Conservation (phyloP, 331 rosid species). For the Malus hybrid region DNA sequence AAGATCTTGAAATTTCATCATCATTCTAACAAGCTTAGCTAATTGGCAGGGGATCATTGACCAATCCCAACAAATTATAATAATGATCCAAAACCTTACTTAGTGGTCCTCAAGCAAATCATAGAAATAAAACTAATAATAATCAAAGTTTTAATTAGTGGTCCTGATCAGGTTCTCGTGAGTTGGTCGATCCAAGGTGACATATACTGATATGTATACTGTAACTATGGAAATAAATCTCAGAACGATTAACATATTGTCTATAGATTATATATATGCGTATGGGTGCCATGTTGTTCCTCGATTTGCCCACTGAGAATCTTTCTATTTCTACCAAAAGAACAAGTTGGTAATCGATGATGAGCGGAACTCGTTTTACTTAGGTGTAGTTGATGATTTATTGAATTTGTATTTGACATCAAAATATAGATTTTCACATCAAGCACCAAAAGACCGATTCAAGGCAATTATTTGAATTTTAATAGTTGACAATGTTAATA, state of each 20-base stretch:
- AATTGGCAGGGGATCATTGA: neutral
- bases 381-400: neutral
- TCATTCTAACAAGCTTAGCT: neutral
- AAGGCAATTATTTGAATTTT: neutral
- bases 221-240: too few species aligned
- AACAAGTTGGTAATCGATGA: neutral
- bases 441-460: neutral
- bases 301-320: neutral
- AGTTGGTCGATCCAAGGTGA: conserved; percentile 16
- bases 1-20: neutral
- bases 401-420: neutral
- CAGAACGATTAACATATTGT: too few species aligned
- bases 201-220: neutral
- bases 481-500: neutral
- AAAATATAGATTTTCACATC: too few species aligned
- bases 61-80: neutral
- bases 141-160: neutral
- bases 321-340: neutral
- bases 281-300: neutral
- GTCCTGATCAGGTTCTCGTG: conserved; percentile 2
- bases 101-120: neutral
- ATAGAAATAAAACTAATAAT: neutral
- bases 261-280: too few species aligned
- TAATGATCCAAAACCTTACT: neutral
- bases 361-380: neutral